Evolutionary conservation across 352 stramenopile species (phyloP).

Genomic region (Pythium brachiatum): DNA sequence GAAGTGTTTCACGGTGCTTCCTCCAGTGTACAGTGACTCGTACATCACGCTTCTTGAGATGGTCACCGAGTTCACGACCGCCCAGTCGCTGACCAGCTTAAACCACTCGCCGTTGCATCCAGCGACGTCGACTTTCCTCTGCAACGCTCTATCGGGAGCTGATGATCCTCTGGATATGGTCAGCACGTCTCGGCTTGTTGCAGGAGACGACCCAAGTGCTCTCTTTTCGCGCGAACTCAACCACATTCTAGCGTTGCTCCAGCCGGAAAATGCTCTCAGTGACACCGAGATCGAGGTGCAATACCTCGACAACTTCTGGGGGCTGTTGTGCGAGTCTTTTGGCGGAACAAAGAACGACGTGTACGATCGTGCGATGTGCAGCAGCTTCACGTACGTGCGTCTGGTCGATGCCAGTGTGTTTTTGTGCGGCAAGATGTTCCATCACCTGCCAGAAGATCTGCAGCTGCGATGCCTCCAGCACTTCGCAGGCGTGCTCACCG

Average conservation of each 20-base stretch:
- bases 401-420: slow-evolving; percentile 77
- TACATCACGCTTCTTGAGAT: slow-evolving; percentile 79
- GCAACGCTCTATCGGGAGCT: slow-evolving; percentile 46
- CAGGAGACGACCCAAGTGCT: slow-evolving; percentile 57
- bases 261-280: slow-evolving; percentile 68
- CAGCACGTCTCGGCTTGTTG: slow-evolving; percentile 46
- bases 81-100: slow-evolving; percentile 73
- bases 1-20: slow-evolving; percentile 71
- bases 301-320: slow-evolving; percentile 79
- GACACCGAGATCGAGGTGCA: slow-evolving; percentile 84
- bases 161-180: slow-evolving; percentile 67
- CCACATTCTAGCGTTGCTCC: slow-evolving; percentile 63
- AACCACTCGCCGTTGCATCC: slow-evolving; percentile 53
- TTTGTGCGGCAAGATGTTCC: slow-evolving; percentile 76
- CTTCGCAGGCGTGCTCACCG: slow-evolving; percentile 58
- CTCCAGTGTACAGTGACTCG: slow-evolving; percentile 77
- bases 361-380: slow-evolving; percentile 44
- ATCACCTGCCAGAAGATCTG: slow-evolving; percentile 78
- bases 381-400: slow-evolving; percentile 76
- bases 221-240: slow-evolving; percentile 81
- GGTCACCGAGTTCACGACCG: slow-evolving; percentile 74
- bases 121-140: slow-evolving; percentile 61
- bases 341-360: slow-evolving; percentile 24
- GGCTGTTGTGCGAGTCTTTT: slow-evolving; percentile 34
- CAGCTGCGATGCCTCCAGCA: slow-evolving; percentile 83